Evolutionary conservation across 805 yeast genomes (phyloP).

Genomic region (Blastobotrys peoriensis): DNA sequence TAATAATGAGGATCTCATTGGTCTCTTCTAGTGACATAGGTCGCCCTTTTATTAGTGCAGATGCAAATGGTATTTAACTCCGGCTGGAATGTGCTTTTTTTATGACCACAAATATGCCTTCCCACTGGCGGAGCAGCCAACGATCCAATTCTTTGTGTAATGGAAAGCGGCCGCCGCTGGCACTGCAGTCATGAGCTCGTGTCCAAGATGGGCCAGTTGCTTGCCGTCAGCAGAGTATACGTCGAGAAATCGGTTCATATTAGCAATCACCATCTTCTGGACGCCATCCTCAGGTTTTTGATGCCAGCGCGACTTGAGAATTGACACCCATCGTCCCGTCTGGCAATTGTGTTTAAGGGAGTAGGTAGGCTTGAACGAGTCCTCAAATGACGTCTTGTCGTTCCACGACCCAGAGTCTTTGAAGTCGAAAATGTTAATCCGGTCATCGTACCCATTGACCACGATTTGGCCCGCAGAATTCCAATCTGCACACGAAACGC

Average conservation of each 20-base stretch:
- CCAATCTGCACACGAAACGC: constrained; percentile 85
- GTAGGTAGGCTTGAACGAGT: constrained; percentile 50
- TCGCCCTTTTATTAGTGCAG: background rate
- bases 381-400: constrained; percentile 8
- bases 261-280: constrained; percentile 85
- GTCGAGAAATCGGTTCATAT: constrained; percentile 86
- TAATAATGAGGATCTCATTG: constrained; percentile 28
- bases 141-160: constrained; percentile 81
- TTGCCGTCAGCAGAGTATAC: constrained; percentile 71
- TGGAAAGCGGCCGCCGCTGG: constrained; percentile 88
- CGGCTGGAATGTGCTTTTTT: background rate
- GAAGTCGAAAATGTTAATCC: constrained; percentile 64
- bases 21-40: constrained; percentile 22
- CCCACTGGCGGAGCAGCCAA: constrained; percentile 93
- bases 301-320: constrained; percentile 86
- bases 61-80: background rate
- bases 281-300: constrained; percentile 57
- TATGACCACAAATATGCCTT: constrained; percentile 58
- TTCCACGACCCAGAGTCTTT: constrained; percentile 26
- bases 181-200: constrained; percentile 68
- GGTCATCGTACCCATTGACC: constrained; percentile 90
- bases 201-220: constrained; percentile 69
- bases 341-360: constrained; percentile 86
- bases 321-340: constrained; percentile 95
- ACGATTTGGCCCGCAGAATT: constrained; percentile 61